A percentile compares a stretch with the other conserved stretches of the same genome.
phyloP scores from a whole-genome alignment of 2,329 filamentous ascomycete species.

The Cadophora sp. region DNA sequence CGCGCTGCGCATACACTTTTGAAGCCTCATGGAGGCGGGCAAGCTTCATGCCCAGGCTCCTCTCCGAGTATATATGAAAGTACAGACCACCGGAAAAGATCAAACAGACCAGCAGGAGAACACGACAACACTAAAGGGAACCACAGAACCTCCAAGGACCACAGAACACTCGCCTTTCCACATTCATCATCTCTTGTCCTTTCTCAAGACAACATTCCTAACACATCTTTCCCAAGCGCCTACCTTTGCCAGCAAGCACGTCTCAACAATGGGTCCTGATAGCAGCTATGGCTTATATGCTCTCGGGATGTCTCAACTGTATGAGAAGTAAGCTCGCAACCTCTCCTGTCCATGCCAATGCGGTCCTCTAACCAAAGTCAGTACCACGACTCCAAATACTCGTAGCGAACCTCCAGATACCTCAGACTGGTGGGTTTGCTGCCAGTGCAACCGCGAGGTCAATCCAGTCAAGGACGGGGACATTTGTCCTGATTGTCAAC shows the following conservation, averaged over 20 bases:
- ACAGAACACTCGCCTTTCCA: background rate
- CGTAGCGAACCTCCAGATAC: background rate
- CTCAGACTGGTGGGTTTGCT: slow-evolving; percentile 22
- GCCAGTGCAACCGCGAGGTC: background rate
- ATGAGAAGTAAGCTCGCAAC: background rate
- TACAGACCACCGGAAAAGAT: background rate
- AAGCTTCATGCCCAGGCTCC: background rate
- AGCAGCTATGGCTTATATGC: background rate
- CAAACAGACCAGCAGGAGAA: background rate
- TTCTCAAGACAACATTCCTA: background rate
- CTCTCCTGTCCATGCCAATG: too few relatives aligned
- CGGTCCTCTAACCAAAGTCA: background rate
- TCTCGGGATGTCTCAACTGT: background rate
- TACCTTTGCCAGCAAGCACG: background rate
- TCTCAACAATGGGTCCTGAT: background rate
- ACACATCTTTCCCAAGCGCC: background rate
- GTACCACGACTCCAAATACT: background rate
- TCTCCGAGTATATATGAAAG: background rate
- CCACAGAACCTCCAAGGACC: background rate
- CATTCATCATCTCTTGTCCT: background rate
- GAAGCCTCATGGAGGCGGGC: slow-evolving; percentile 8
- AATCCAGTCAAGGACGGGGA: background rate
- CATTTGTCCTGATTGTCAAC: slow-evolving; percentile 19
- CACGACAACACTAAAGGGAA: background rate
- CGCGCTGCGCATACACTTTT: background rate